Evolutionary conservation across 2,329 filamentous ascomycete species (phyloP).

Genomic region (Paecilomyces formosus): DNA sequence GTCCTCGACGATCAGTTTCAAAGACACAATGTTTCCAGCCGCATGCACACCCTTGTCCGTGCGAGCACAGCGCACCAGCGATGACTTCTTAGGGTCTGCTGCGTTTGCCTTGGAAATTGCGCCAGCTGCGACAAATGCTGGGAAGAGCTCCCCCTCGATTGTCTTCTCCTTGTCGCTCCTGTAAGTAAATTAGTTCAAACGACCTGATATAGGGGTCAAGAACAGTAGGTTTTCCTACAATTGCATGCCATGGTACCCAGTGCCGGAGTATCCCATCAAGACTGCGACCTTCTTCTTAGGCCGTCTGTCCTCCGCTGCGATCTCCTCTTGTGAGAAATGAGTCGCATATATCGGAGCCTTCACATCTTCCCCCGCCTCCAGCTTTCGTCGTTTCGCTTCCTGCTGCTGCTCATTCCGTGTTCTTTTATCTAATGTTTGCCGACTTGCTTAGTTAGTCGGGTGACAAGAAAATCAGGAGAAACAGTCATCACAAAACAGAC

Average conservation of each 20-base stretch:
- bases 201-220: neutral
- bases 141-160: constrained; percentile 92
- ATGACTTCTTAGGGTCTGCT: constrained; percentile 92
- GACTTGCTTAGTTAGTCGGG: constrained; percentile 47
- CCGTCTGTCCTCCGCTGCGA: constrained; percentile 74
- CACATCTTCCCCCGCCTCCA: constrained; percentile 39
- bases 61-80: constrained; percentile 83
- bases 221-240: constrained; percentile 41
- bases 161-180: constrained; percentile 65
- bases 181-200: constrained; percentile 1
- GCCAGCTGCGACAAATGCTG: constrained; percentile 80
- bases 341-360: constrained; percentile 46
- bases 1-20: constrained; percentile 95
- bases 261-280: constrained; percentile 89
- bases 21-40: constrained; percentile 86
- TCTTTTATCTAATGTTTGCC: constrained; percentile 46
- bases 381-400: constrained; percentile 48
- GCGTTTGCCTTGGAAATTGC: constrained; percentile 97
- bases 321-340: constrained; percentile 68
- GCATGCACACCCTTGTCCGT: constrained; percentile 98
- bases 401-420: constrained; percentile 44
- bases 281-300: constrained; percentile 97
- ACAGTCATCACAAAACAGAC: constrained; percentile 17
- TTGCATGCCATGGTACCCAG: constrained; percentile 96
- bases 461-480: constrained; percentile 5